Evolutionary conservation across 805 yeast genomes (phyloP), one percentile per base, ranked within the genome.

Genomic region (Myxozyma monticola): DNA sequence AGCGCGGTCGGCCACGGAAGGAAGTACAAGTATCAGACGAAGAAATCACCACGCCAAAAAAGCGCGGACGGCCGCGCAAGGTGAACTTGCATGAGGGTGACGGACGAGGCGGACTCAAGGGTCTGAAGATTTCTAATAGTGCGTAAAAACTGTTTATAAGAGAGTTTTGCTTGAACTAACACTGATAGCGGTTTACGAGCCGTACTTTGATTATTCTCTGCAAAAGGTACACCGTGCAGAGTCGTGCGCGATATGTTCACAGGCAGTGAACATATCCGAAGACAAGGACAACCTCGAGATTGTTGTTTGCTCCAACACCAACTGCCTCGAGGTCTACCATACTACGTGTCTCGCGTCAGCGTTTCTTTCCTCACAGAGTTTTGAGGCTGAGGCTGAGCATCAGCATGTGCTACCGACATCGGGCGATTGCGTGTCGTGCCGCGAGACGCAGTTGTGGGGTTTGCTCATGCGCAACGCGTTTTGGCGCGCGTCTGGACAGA

Each of bases 391-490:
- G 6, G 10, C 29, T 20, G 42, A 37, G 6, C 22, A 15, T 12
- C 22, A 17, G 18, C 54, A 56, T 14, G 54, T 54, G 8, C n/a
- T 59, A 9, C 62, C 62, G 7, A 51, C 54, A 6, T 26, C 26
- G 9, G 62, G 62, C 3, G 20, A 38, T 10, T 59, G 62, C 34
- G 36, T 39, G 26, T 26, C 44, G n/a, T 59, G 62, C 38, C 33
- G 38, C 18, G 37, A 38, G 10, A 30, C 31, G 12, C 42, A 55
- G 14, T 9, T 29, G 14, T 59, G 62, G 62, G 55, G 47, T 4
- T 30, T 48, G n/a, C 30, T 59, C 17, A 48, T 58, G 42, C 48
- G 62, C 4, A 60, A 59, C 40, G 41, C 59, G 18, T 48, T 31
- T 18, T 53, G 61, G 57, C 38, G 62, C 18, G 47, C 44, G 8